Base-by-base conservation (phyloP, 441 rosid genomes). In the Lepidium campestre region DNA sequence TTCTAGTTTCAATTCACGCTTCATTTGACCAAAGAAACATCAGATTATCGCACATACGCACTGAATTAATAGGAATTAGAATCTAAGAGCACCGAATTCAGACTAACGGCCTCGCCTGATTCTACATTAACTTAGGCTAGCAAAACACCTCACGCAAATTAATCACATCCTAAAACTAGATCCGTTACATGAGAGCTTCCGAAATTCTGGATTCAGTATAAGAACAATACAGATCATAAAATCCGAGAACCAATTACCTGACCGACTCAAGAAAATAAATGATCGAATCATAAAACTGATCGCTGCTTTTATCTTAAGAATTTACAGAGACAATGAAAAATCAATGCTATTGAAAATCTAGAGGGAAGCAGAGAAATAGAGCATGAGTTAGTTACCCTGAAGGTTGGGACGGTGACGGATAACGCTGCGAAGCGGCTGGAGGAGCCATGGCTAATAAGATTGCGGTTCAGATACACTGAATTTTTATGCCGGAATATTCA, bases 391-490 rank as follows among this genome's bases (percentile, higher is more conserved):
- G 34, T 81, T 81, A 93, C 98, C 97, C 97, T 48, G 97, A 93
- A 50, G 98, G 97, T 55, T 89, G 97, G 40, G 98, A 91, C 55
- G 93, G 97, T 19, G 98, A 93, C 20, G 88, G 80, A 63, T 86
- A 86, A 69, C 95, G 88, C 70, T 83, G 83, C 11, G 93, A 78
- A 62, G 70, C 80, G 56, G 88, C 79, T 57, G 93, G 95, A 77
- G 98, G 97, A 80, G 93, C 81, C 98, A 93, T 93, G 62, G 76
- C 50, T 25, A 68, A 70, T 55, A 7, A 17, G 55, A 8, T 67
- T 32, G 3, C 8, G 36, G 1, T 31, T 60, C 54, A 67, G 68
- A 20, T 39, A 32, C 27, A 64, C 19, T 54, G 25, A 17, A 10
- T 53, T 10, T 1, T 19, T 17, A 39, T 45, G 57, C 29, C 42